These are phyloP conservation scores for Rosa lucieae DNA, from an alignment of 306 rosid species.

Conservation along the genomic window DNA sequence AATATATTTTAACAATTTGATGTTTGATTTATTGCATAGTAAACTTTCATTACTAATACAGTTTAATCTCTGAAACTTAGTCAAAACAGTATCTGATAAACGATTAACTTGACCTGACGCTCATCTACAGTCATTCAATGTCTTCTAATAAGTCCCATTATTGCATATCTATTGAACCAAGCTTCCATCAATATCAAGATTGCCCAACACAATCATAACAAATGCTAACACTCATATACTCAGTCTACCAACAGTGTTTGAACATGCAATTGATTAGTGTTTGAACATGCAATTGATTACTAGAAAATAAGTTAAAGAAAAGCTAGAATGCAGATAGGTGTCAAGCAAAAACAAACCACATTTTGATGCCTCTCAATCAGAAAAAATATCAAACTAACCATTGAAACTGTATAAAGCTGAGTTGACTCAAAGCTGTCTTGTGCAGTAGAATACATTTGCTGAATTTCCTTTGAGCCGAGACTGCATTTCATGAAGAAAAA, in stretches of 20 bases:
- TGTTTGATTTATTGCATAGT: neutral
- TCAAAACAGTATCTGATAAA: neutral
- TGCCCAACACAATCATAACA: neutral
- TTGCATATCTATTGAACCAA: neutral
- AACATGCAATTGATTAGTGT: neutral
- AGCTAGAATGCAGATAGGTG: neutral
- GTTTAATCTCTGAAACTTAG: neutral
- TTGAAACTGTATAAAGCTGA: conserved; percentile 66
- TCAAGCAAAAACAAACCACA: conserved; percentile 24
- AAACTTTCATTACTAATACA: neutral
- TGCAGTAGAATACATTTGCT: conserved; percentile 60
- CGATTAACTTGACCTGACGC: neutral
- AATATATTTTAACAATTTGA: neutral
- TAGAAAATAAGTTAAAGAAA: neutral
- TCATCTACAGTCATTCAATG: neutral
- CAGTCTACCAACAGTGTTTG: neutral
- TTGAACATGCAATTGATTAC: neutral
- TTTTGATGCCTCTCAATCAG: neutral
- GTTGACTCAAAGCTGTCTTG: conserved; percentile 95
- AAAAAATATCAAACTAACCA: conserved; percentile 51
- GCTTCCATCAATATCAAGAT: neutral
- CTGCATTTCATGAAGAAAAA: conserved; percentile 86
- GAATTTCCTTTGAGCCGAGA: conserved; percentile 69
- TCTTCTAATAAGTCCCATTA: neutral
- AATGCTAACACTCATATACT: neutral